Evolutionary conservation across 2,329 filamentous ascomycete species (phyloP), one percentile per base, ranked within the genome.

Genomic region (Thielaviopsis populi): DNA sequence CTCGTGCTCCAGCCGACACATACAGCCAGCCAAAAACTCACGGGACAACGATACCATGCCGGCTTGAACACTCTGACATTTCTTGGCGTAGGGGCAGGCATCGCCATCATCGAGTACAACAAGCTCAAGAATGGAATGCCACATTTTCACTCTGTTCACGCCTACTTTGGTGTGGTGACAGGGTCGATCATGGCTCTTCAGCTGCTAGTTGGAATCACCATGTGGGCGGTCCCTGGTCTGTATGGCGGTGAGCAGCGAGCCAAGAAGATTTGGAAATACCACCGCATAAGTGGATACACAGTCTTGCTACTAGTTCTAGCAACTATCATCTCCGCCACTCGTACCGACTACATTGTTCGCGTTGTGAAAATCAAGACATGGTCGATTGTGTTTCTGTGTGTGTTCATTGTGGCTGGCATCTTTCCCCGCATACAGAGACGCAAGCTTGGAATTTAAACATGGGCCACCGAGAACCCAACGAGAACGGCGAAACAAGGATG

Each of bases 1-100:
- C 83, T 97, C 62, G 77, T 94, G 69, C 81, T 97, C 42, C 94
- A 99, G 73, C 94, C 92, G 1, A 96, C 92, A 0, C 82, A 88
- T 69, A 88, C 88, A 0, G 77, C 85, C 1, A 74, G 78, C 17
- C 88, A 96, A 75, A 96, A 96, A 75, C 73, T 75, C 43, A 70
- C 75, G 43, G 83, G 82, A 42, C 79, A 81, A 67, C 75, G 76
- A 65, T 69, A 82, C 58, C 92, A 99, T 74, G 85, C 84, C 27
- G 74, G 76, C 13, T 77, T 96, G 68, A 90, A 91, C 72, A 74
- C 83, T 33, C 69, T 88, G 58, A 83, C 84, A 50, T 75, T 89
- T 62, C 75, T 82, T 10, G 71, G 80, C 61, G 80, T 91, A 60
- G 74, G 83, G 59, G 79, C 81, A 17, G 89, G 88, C 63, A 79